Evolutionary conservation across 75 land plant species (phyloP), one percentile per base, ranked within the genome.

Genomic region (Picea sitchensis): DNA sequence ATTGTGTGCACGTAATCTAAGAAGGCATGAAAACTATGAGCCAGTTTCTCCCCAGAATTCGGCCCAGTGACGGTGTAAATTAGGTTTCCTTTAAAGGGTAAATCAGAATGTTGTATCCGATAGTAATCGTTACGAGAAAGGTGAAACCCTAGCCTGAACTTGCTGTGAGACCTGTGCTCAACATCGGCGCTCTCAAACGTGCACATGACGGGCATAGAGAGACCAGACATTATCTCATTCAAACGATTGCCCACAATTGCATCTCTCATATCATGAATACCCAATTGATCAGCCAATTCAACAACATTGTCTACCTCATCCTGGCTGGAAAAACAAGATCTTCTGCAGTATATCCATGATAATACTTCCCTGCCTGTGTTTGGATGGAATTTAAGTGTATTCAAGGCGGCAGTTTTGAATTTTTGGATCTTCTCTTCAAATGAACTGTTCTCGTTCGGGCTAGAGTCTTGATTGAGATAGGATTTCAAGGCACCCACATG

Each of bases 211-310:
- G 73, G 73, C 54, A 41, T 71, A 18, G 73, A 71, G 2, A n/a
- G 9, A 11, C 0, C 0, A n/a, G 54, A 0, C 41, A 13, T 3
- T 67, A 15, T 67, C 17, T 67, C 71, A 34, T 67, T 67, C 41
- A 67, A 67, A 41, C 54, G 18, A 20, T 36, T 41, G 54, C 2
- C 18, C 3, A 71, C 0, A 8, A 71, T 71, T 71, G 73, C 73
- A 71, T 71, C 44, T 41, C 36, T 71, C 21, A 71, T 23, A 71
- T 71, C 73, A 38, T 71, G 73, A 36, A 71, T 71, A 11, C 73
- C 73, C 51, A 71, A 41, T 44, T 41, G 2, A 71, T 71, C 20
- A 34, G 73, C 73, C 17, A 71, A 41, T 18, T 71, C 14, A 41
- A 38, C 17, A 32, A 41, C 51, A 18, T 71, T 21, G 44, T 41